Conservation (phyloP, 768 basidiomycete genomes). For the Baorangia bicolor region DNA sequence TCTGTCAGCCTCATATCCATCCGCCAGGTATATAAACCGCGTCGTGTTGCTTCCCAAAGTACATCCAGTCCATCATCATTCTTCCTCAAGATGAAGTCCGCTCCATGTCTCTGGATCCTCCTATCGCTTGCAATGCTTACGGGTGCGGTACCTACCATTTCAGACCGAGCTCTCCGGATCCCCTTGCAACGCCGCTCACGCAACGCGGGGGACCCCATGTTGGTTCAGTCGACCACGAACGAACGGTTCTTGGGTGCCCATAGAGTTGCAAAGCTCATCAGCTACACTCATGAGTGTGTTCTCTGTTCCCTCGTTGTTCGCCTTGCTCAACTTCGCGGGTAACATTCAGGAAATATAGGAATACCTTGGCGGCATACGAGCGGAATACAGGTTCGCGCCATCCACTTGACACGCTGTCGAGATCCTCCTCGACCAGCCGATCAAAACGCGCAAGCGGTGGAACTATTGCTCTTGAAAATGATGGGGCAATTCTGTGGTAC, state of each 20-base stretch:
- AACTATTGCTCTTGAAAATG: conserved; percentile 28
- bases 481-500: conserved; percentile 36
- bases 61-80: not conserved
- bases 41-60: not conserved
- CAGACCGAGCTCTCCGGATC: conserved; percentile 1
- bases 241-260: not conserved
- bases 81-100: conserved; percentile 6
- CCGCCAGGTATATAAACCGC: conserved; percentile 6
- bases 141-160: conserved; percentile 9
- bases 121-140: not conserved
- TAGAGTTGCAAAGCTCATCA: not conserved
- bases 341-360: conserved; percentile 38
- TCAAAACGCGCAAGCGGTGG: conserved; percentile 19
- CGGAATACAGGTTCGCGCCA: conserved; percentile 43
- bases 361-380: conserved; percentile 42
- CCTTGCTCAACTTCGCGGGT: not conserved
- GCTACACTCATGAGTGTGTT: conserved; percentile 7
- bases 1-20: conserved; percentile 16
- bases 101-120: not conserved
- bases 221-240: not conserved
- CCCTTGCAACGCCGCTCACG: conserved; percentile 7
- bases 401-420: conserved; percentile 17
- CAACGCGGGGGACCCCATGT: not conserved
- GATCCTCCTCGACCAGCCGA: not conserved
- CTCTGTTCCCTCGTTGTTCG: not conserved